phyloP scores from a whole-genome alignment of 1,284 basidiomycete genomes.

The Tranzscheliella williamsii region DNA sequence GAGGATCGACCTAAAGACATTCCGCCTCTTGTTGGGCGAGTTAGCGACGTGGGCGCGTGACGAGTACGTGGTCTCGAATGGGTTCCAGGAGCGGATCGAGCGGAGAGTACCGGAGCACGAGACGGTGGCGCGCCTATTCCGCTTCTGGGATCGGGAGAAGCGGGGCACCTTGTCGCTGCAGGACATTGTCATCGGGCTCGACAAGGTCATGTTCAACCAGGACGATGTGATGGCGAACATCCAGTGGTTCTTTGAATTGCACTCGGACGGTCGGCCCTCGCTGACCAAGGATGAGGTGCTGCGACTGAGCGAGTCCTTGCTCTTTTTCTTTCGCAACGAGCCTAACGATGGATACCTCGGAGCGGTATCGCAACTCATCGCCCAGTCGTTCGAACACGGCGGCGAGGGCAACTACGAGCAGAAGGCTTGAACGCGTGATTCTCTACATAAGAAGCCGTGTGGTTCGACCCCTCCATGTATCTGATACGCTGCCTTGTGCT shows the following conservation, averaged over 20 bases:
- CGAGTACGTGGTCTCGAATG: constrained; percentile 76
- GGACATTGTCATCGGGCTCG: constrained; percentile 86
- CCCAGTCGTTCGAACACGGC: constrained; percentile 49
- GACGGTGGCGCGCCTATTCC: constrained; percentile 48
- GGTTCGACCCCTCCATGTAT: too few species aligned
- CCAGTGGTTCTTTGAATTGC: constrained; percentile 93
- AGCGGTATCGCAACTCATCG: constrained; percentile 55
- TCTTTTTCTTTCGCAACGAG: constrained; percentile 89
- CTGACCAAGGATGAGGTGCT: constrained; percentile 95
- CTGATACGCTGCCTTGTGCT: too few species aligned
- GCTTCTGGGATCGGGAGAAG: constrained; percentile 54
- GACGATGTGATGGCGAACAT: constrained; percentile 93
- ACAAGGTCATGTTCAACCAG: constrained; percentile 78
- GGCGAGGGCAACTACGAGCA: constrained; percentile 38
- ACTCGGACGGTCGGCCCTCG: constrained; percentile 87
- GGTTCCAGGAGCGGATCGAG: constrained; percentile 58
- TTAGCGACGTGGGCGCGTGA: constrained; percentile 94
- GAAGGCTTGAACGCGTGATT: constrained; percentile 19
- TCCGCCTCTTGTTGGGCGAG: constrained; percentile 86
- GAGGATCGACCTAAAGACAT: constrained; percentile 82
- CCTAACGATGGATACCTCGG: constrained; percentile 92
- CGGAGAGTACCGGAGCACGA: constrained; percentile 55
- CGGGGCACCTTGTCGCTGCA: constrained; percentile 53
- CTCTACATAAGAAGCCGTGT: too few species aligned
- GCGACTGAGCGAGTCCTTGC: constrained; percentile 82